Base-by-base conservation (phyloP, 106 monocot species). In the Alisma plantagoaquatica region DNA sequence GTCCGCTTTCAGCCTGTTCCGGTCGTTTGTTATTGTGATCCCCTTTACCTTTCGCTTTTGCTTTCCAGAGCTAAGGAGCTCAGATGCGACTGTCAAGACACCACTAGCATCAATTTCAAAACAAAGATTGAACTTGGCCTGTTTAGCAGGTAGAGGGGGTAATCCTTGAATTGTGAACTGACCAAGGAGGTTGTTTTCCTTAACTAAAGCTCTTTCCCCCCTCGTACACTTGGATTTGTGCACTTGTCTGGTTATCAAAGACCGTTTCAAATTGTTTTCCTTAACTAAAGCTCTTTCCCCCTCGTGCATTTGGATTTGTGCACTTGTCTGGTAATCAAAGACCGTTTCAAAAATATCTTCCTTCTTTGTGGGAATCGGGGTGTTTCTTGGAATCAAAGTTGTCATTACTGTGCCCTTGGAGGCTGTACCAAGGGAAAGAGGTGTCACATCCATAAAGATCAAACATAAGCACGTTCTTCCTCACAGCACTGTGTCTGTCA, bases 71-170 rank as follows among this genome's bases (percentile, higher is more conserved):
- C 63, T 76, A 67, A 73, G 72, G 41, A 76, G 76, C 72, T 76
- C 81, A 0, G 81, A 72, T 0, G 74, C 71, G n/a, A 75, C 83
- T 28, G 75, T 78, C 32, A 82, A 28, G 30, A 83, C 74, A 12
- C 83, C 83, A 25, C 77, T 77, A 3, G 74, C 83, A 35, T 77
- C 77, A 18, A 83, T 78, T 43, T 75, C 78, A 14, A 83, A 78
- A 67, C 74, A 67, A 17, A 83, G 75, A 0, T 51, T 75, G 59
- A 83, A 71, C 54, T 78, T 69, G 6, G 83, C 71, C 0, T 68
- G 75, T 25, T 78, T 75, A n/a, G 62, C 31, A 2, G 83, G 83
- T 1, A 74, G 77, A 14, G 83, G 77, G 2, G 74, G 83, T 19
- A 83, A 77, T 28, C 82, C 73, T 4, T 73, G 46, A 16, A 83